Evolutionary conservation across 371 early-diverging fungal genomes (phyloP), one percentile per base, ranked within the genome.

Genomic region (Apophysomyces variabilis): DNA sequence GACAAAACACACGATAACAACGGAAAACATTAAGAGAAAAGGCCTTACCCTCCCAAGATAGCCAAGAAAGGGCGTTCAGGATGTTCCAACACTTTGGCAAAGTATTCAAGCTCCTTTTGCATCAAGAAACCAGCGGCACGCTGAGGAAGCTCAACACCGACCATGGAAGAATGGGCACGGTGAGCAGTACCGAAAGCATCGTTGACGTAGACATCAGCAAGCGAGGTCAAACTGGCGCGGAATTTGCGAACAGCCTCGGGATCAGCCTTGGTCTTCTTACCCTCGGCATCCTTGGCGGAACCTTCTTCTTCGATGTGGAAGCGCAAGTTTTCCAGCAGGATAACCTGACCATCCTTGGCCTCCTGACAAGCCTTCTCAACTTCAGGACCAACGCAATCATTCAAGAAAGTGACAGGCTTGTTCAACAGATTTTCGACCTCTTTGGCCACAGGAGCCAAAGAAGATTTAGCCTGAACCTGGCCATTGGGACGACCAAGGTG

Each of bases 181-280:
- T 99, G 99, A 67, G 99, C 96, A 57, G 98, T 97, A 67, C 99
- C 99, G 80, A 99, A 99, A 39, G 99, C 99, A 81, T 99, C 99
- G 85, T 98, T 98, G 64, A 99, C 91, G 73, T 96, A 97, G 66
- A 99, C 82, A 81, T 99, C 99, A 65, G 97, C 98, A 58, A 99
- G 90, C 68, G 89, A 91, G 69, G 93, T 89, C 69, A 99, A 92
- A 64, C 95, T 95, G 8, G 75, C 89, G 66, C 98, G 92, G 94
- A 99, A 98, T 64, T 76, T 83, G 58, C 90, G 84, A 75, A 98
- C 91, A 60, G 84, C 88, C 21, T 87, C 90, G 62, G 91, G 83
- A 62, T 82, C 79, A 61, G 99, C 99, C 92, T 96, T 98, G 83
- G 75, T 74, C 87, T 96, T 96, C 54, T 92, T 91, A 65, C 96